Evolutionary conservation across 805 yeast species (phyloP), one percentile per base, ranked within the genome.

Genomic region (Saccharomycopsis olivae): DNA sequence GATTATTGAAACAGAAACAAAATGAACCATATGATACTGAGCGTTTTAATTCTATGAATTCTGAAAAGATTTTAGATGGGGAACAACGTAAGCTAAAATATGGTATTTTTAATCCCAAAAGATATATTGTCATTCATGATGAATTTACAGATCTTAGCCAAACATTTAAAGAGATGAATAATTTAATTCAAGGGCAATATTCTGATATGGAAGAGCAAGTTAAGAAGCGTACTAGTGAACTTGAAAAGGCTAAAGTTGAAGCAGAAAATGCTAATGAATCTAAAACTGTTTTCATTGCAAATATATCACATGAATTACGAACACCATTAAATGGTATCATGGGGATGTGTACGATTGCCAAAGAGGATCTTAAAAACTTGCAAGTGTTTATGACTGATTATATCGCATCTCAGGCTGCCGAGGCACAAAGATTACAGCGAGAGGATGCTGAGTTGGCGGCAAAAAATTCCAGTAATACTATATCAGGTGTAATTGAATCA

Each of bases 191-290:
- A 44, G 69, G 75, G 44, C 96, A 89, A 56, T 89, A 89, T 52
- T 65, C 79, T 4, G 79, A 80, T 51, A 58, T 89, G 39, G 97
- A 92, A 59, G 95, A 85, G 49, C 71, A 96, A 47, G 97, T 89
- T 14, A 68, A 75, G 38, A 78, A 78, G 28, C 70, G 97, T 54
- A 89, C 97, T 0, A 77, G 73, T 51, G 95, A 89, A 57, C 66
- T 89, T 33, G 96, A 88, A 57, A 79, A 78, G 1, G 92, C 95
- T 8, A 83, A 85, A 51, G 71, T 81, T 23, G 83, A 80, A 54
- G 96, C 96, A 0, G 96, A 89, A 60, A 75, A 81, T 21, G 98
- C 98, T 1, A 89, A 89, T 57, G 96, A 92, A 51, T 95, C 97
- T 2, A 92, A 92, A 54, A 88, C 97, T 5, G 87, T 85, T 5